Base-by-base conservation (phyloP, 179 eudicot species). In the Dionaea muscipula region DNA sequence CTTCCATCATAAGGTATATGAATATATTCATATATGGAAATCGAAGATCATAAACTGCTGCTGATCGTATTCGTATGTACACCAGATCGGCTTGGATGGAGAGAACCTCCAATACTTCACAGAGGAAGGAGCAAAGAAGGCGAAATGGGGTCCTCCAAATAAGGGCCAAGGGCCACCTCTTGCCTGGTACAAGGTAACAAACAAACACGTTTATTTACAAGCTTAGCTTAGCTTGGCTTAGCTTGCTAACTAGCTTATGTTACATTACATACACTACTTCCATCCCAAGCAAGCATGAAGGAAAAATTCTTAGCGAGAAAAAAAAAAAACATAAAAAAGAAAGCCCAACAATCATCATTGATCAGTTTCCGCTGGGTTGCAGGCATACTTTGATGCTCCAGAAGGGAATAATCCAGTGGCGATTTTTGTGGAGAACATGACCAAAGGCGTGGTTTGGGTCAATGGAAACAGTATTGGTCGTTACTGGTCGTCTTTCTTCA, bases 391-490 rank as follows among this genome's bases (percentile, higher is more conserved):
- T 58, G 88, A 84, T 65, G 75, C 74, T 27, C 98, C 98, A 15
- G 91, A 78, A 71, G 98, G 98, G 11, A 37, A 66, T 6, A 72
- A 68, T 25, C 96, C 96, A 0, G 64, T 91, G 23, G 95, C 89
- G 2, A 57, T 91, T 51, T 68, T 41, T 39, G 53, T 91, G 81
- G 71, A 27, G 6, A 62, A 70, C 47, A 91, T 91, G 96, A 75
- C 71, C 7, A 91, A 91, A 68, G 96, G 98, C 14, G 68, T 87
- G 80, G 51, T 73, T 35, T 91, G 88, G 86, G 76, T 87, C 20
- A 87, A 91, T n/a, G 98, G 96, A 16, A 51, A 49, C 10, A 80
- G 75, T 74, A 73, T 91, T 9, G 98, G 95, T 21, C 87, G 95
- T 26, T 84, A 76, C 62, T 91, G 98, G 98, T 62, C 75, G 9